Conservation (phyloP, 768 basidiomycete genomes). For the Nidularia sp. region DNA sequence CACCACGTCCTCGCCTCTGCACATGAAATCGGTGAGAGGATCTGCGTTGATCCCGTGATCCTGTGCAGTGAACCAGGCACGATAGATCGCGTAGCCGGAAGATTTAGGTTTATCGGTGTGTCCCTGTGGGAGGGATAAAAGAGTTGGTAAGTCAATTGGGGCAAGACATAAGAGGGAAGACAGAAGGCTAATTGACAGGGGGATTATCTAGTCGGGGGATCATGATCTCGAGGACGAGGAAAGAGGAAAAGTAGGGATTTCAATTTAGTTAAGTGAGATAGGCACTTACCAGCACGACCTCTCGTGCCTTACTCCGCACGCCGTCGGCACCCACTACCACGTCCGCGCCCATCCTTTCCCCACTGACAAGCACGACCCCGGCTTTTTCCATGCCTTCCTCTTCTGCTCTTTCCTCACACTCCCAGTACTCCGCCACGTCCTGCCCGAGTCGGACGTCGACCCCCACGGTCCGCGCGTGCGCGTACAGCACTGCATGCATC, state of each 20-base stretch:
- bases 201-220: neutral
- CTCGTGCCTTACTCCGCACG: slow-evolving; percentile 14
- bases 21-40: slow-evolving; percentile 6
- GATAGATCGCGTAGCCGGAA: slow-evolving; percentile 18
- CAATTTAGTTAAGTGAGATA: neutral
- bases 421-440: slow-evolving; percentile 15
- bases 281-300: slow-evolving; percentile 13
- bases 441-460: slow-evolving; percentile 11
- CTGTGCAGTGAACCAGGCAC: slow-evolving; percentile 14
- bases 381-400: slow-evolving; percentile 1
- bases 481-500: slow-evolving; percentile 14
- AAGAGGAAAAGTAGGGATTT: neutral
- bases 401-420: slow-evolving; percentile 2
- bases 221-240: neutral
- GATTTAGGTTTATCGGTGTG: slow-evolving; percentile 14
- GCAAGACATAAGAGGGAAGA: too few species aligned
- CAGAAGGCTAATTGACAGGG: too few species aligned
- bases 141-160: too few species aligned
- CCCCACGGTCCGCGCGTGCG: slow-evolving; percentile 11
- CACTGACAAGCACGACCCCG: slow-evolving; percentile 9
- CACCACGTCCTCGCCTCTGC: slow-evolving; percentile 1
- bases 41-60: neutral
- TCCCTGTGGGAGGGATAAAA: slow-evolving; percentile 7
- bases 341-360: slow-evolving; percentile 12
- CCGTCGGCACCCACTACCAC: slow-evolving; percentile 21